phyloP scores from a whole-genome alignment of 106 monocot genomes.

The Allium sativum region DNA sequence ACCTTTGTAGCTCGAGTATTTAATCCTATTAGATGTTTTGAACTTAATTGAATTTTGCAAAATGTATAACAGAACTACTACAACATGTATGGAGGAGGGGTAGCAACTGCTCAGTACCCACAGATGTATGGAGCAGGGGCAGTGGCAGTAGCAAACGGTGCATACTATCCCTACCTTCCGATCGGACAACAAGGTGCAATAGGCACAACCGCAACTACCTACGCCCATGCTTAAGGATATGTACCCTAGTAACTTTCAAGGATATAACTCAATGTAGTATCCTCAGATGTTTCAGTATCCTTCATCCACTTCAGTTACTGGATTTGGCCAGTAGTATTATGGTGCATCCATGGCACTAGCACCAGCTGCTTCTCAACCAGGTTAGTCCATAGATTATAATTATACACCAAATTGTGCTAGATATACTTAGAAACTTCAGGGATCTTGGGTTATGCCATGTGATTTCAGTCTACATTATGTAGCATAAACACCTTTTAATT shows the following conservation, averaged over 20 bases:
- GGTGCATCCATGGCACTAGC: constrained; percentile 40
- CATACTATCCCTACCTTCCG: constrained; percentile 46
- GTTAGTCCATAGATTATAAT: constrained; percentile 15
- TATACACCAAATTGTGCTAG: not conserved
- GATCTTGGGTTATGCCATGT: too few relatives aligned
- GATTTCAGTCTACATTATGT: too few relatives aligned
- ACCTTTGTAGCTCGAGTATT: too few relatives aligned
- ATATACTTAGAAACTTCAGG: too few relatives aligned
- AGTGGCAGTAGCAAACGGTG: constrained; percentile 8
- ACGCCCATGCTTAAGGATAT: constrained; percentile 28
- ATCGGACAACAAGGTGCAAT: constrained; percentile 19
- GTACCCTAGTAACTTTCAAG: constrained; percentile 10
- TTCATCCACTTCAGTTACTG: constrained; percentile 33
- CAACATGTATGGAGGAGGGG: constrained; percentile 14
- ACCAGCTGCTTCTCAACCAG: constrained; percentile 52
- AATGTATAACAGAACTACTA: constrained; percentile 12
- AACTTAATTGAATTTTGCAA: not conserved
- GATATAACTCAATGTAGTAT: constrained; percentile 20
- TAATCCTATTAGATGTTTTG: too few relatives aligned
- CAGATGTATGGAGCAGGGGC: constrained; percentile 25
- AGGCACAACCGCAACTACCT: not conserved
- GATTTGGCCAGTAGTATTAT: constrained; percentile 39
- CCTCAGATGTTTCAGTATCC: constrained; percentile 57
- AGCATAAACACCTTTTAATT: too few relatives aligned
- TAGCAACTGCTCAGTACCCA: constrained; percentile 18